Conservation (phyloP, 495 filamentous ascomycete genomes). For the Rhizodiscina lignyota region DNA sequence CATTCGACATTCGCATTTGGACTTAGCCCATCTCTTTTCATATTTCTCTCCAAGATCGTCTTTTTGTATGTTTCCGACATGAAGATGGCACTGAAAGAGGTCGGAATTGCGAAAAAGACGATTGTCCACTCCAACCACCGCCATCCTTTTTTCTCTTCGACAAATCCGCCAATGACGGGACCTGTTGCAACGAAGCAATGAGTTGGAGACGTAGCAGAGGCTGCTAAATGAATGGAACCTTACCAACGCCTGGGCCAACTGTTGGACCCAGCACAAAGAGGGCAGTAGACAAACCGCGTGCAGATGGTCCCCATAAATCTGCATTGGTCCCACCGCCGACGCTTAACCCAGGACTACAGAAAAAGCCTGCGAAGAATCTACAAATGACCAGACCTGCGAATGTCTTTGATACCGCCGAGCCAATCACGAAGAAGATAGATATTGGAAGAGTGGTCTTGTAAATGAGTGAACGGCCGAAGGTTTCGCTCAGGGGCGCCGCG, state of each 20-base stretch:
- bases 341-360: slow-evolving; percentile 35
- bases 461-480: slow-evolving; percentile 16
- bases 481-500: slow-evolving; percentile 21
- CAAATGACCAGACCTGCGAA: slow-evolving; percentile 39
- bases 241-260: slow-evolving; percentile 35
- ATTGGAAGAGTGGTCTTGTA: slow-evolving; percentile 25
- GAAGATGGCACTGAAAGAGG: too few relatives aligned
- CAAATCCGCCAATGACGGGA: slow-evolving; percentile 48
- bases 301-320: slow-evolving; percentile 31
- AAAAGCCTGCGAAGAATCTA: slow-evolving; percentile 45
- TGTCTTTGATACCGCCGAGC: slow-evolving; percentile 39
- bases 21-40: slow-evolving; percentile 22
- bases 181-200: too few relatives aligned
- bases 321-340: slow-evolving; percentile 37
- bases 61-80: slow-evolving; percentile 46
- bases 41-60: slow-evolving; percentile 34
- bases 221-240: too few relatives aligned
- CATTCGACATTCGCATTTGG: slow-evolving; percentile 11
- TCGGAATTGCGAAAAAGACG: slow-evolving; percentile 29
- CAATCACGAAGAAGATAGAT: slow-evolving; percentile 43
- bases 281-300: slow-evolving; percentile 27
- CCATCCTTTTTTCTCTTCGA: slow-evolving; percentile 38
- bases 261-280: slow-evolving; percentile 39
- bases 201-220: too few relatives aligned
- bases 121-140: slow-evolving; percentile 44